Percentiles rank a stretch among this genome's conserved stretches.
Evolutionary conservation across 2,329 filamentous ascomycete species (phyloP).

Genomic region (Hymenoscyphus occultus): DNA sequence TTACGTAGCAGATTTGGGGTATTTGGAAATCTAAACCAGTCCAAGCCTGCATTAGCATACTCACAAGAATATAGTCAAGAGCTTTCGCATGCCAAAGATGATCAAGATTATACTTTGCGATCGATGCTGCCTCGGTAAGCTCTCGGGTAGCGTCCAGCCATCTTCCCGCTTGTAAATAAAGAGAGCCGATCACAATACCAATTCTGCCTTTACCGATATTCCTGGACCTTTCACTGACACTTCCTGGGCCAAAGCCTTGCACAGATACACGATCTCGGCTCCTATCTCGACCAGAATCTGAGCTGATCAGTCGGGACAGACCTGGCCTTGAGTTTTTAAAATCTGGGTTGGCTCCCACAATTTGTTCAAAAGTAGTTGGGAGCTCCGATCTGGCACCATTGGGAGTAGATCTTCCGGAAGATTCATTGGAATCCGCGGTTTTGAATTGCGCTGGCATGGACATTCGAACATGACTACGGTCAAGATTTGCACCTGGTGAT

Average conservation of each 20-base stretch:
- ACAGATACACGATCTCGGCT: conserved; percentile 55
- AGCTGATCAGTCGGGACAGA: conserved; percentile 25
- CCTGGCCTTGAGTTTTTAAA: conserved; percentile 17
- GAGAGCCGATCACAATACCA: conserved; percentile 74
- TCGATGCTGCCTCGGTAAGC: conserved; percentile 73
- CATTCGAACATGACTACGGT: conserved; percentile 68
- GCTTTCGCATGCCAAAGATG: conserved; percentile 98
- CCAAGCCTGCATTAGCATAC: conserved; percentile 81
- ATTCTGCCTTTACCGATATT: conserved; percentile 78
- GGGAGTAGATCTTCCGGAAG: conserved; percentile 38
- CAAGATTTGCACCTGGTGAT: conserved; percentile 51
- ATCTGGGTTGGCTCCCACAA: conserved; percentile 23
- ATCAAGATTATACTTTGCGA: conserved; percentile 77
- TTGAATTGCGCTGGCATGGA: conserved; percentile 66
- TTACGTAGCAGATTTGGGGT: conserved; percentile 49
- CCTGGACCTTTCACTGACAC: conserved; percentile 72
- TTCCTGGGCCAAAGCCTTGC: conserved; percentile 69
- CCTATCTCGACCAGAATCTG: conserved; percentile 25
- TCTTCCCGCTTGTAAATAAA: conserved; percentile 84
- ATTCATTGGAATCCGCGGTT: conserved; percentile 32
- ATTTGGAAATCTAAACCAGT: conserved; percentile 78
- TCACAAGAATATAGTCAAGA: conserved; percentile 80
- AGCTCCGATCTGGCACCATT: conserved; percentile 22
- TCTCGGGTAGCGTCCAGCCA: conserved; percentile 88
- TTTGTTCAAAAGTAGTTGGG: conserved; percentile 31